A percentile compares a stretch with the other conserved stretches of the same genome.
Conservation (phyloP, 2,329 filamentous ascomycete genomes). For the Ophiosphaerella narmari region DNA sequence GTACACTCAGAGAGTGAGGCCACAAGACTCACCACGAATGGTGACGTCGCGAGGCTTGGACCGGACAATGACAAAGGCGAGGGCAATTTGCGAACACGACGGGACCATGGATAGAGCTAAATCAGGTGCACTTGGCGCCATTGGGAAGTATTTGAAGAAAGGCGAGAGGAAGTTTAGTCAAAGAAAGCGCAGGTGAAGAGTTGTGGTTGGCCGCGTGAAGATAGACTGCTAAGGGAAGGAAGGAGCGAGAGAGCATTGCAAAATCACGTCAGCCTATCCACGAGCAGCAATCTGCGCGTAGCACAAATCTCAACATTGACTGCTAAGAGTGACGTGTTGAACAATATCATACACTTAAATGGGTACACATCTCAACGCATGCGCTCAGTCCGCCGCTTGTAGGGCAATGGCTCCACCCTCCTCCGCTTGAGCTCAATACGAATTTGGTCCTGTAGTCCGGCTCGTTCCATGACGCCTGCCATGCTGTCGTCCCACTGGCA, state of each 20-base stretch:
- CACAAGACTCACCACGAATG: slow-evolving; percentile 33
- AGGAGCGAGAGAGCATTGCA: background rate
- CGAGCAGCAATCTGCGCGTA: background rate
- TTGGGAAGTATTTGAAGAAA: background rate
- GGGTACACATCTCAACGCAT: slow-evolving; percentile 45
- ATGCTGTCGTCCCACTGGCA: slow-evolving; percentile 88
- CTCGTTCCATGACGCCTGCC: slow-evolving; percentile 81
- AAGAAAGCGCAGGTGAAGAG: too few species aligned
- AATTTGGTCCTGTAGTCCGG: slow-evolving; percentile 69
- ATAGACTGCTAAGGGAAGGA: background rate
- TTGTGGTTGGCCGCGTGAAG: too few species aligned
- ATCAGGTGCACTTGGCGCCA: slow-evolving; percentile 6
- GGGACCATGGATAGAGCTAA: slow-evolving; percentile 12
- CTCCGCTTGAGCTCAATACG: slow-evolving; percentile 85
- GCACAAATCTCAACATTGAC: background rate
- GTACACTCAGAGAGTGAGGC: too few species aligned
- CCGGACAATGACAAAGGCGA: slow-evolving; percentile 44
- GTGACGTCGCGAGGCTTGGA: slow-evolving; percentile 43
- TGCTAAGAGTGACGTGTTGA: background rate
- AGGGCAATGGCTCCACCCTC: slow-evolving; percentile 70
- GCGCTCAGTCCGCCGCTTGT: slow-evolving; percentile 61
- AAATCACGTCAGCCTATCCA: too few species aligned
- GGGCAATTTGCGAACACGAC: slow-evolving; percentile 33
- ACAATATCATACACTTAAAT: slow-evolving; percentile 13
- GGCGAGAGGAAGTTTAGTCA: too few species aligned